These are phyloP conservation scores for Helminthosporium solani DNA, from an alignment of 2,329 filamentous ascomycete species.

Conservation along the genomic window DNA sequence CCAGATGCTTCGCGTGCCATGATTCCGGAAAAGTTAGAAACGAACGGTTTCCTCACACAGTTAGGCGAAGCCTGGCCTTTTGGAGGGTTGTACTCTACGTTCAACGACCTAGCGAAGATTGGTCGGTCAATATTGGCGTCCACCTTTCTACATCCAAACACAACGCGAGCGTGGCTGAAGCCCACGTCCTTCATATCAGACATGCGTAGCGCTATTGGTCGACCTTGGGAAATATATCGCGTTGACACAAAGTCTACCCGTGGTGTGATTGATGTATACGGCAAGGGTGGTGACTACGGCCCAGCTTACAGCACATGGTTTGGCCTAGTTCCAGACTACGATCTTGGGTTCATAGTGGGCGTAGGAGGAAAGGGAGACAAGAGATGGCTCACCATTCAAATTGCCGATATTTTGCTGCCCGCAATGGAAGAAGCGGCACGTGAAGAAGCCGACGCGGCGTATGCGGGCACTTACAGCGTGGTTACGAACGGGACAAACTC, in stretches of 20 bases:
- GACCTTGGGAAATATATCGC: slow-evolving; percentile 45
- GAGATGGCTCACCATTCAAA: slow-evolving; percentile 3
- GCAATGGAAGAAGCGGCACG: slow-evolving; percentile 22
- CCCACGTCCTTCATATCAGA: slow-evolving; percentile 41
- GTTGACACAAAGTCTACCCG: slow-evolving; percentile 8
- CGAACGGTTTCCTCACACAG: neutral
- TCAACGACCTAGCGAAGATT: slow-evolving; percentile 37
- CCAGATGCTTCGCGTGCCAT: slow-evolving; percentile 12
- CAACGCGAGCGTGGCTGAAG: slow-evolving; percentile 45
- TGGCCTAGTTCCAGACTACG: slow-evolving; percentile 46
- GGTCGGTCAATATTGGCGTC: slow-evolving; percentile 43
- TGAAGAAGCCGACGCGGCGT: slow-evolving; percentile 22
- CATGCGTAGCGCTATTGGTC: slow-evolving; percentile 35
- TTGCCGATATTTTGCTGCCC: slow-evolving; percentile 12
- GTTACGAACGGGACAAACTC: slow-evolving; percentile 18
- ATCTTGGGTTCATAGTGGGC: slow-evolving; percentile 43
- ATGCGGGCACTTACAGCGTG: slow-evolving; percentile 23
- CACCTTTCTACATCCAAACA: slow-evolving; percentile 32
- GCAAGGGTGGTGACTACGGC: slow-evolving; percentile 46
- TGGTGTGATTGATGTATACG: slow-evolving; percentile 38
- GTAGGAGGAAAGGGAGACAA: slow-evolving; percentile 25
- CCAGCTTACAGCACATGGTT: slow-evolving; percentile 39
- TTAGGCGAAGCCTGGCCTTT: slow-evolving; percentile 6
- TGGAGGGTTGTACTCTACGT: slow-evolving; percentile 38
- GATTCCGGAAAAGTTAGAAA: slow-evolving; percentile 7